Base-by-base conservation (phyloP, 768 basidiomycete species). In the Suillus tomentosus region DNA sequence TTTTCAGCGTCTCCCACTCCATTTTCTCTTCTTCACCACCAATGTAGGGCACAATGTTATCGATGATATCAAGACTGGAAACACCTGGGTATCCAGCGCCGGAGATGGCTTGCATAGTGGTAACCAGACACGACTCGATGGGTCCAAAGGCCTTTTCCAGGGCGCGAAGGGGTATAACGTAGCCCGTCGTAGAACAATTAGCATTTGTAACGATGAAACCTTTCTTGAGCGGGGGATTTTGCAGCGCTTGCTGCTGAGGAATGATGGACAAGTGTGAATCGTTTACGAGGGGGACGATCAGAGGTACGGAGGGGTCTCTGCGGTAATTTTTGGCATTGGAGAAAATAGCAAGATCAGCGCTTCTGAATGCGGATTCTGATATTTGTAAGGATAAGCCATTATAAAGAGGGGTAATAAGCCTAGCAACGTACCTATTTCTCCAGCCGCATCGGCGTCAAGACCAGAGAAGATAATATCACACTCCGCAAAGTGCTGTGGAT, bases 181-280 rank as follows among this genome's bases (percentile, higher is more conserved):
- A 84, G 50, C 92, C 96, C 1, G 97, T 99, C 4, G 97, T 98
- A 27, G 94, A 91, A 79, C 97, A 99, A 79, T 99, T 99, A 69
- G 97, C 97, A 75, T 99, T 99, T 64, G 95, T 96, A 66, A 99
- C 90, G 75, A 99, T 96, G 81, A 94, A 99, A 3, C 97, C 97
- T 68, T 86, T 87, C 71, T 84, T 85, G 40, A 91, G 84, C 0
- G 86, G 86, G 22, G 87, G 91, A 2, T 81, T 77, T 68, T 92
- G 89, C 17, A 85, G 79, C 2, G 86, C 69, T 60, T 81, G 92
- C 77, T 99, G 97, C 71, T 95, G 91, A 0, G 85, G 82, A 71
- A 99, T 81, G 69, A 99, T 92, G 68, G 86, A 79, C 36, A 98
- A 79, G 75, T 99, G 97, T 4, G 80, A 81, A 1, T 93, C 82